phyloP scores from a whole-genome alignment of 2,329 filamentous ascomycete species.

The Cercospora sesami region DNA sequence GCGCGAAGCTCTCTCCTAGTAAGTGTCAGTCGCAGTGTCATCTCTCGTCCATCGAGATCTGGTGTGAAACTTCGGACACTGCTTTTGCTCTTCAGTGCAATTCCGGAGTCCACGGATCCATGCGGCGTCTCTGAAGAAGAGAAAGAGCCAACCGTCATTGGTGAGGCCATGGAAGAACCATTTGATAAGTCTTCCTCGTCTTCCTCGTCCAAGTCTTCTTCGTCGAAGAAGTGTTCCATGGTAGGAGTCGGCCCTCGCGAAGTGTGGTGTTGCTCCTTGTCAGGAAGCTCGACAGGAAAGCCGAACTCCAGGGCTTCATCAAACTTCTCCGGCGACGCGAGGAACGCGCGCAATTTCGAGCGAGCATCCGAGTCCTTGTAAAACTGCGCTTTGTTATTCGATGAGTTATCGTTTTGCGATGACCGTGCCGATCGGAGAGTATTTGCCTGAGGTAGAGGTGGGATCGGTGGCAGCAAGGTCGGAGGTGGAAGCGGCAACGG shows the following conservation, averaged over 20 bases:
- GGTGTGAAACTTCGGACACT: slow-evolving; percentile 22
- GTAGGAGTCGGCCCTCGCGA: neutral
- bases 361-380: slow-evolving; percentile 90
- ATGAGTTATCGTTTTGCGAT: slow-evolving; percentile 2
- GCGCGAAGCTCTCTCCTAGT: slow-evolving; percentile 84
- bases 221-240: neutral
- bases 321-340: slow-evolving; percentile 89
- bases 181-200: neutral
- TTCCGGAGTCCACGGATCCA: slow-evolving; percentile 41
- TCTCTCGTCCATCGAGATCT: slow-evolving; percentile 60
- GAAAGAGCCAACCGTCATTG: neutral
- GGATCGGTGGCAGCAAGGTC: slow-evolving; percentile 30
- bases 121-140: slow-evolving; percentile 26
- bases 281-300: slow-evolving; percentile 58
- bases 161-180: neutral
- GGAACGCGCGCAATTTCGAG: slow-evolving; percentile 78
- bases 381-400: slow-evolving; percentile 52
- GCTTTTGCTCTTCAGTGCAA: slow-evolving; percentile 26
- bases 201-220: neutral
- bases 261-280: neutral
- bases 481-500: slow-evolving; percentile 36
- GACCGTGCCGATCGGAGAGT: slow-evolving; percentile 12
- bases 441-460: slow-evolving; percentile 24
- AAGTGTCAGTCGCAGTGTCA: slow-evolving; percentile 95
- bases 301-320: slow-evolving; percentile 94